A percentile compares a stretch with the other conserved stretches of the same genome.
phyloP scores from a whole-genome alignment of 805 yeast species.

The Candida nanaspora region DNA sequence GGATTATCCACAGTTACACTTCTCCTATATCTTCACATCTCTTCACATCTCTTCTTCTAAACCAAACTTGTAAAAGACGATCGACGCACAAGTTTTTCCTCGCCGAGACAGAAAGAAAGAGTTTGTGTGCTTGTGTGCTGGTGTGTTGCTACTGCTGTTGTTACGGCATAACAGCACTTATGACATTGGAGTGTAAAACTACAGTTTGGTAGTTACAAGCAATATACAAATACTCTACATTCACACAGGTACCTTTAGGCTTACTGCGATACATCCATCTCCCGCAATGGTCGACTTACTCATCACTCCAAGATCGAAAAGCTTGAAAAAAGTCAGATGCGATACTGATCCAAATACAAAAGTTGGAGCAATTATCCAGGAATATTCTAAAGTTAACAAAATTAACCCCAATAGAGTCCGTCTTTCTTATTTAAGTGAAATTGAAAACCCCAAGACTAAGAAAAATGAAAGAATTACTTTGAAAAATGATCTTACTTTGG shows the following conservation, averaged over 20 bases:
- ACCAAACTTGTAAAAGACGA: too few relatives aligned
- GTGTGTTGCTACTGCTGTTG: too few relatives aligned
- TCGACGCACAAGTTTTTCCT: too few relatives aligned
- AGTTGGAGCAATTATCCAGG: constrained; percentile 30
- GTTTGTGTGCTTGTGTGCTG: too few relatives aligned
- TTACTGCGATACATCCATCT: background rate
- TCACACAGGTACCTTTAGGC: background rate
- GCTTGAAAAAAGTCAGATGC: constrained; percentile 41
- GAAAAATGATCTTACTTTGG: constrained; percentile 36
- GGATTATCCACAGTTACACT: too few relatives aligned
- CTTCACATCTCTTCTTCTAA: too few relatives aligned
- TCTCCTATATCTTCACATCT: too few relatives aligned
- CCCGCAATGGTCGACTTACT: constrained; percentile 38
- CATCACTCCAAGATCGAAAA: constrained; percentile 56
- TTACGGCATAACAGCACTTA: too few relatives aligned
- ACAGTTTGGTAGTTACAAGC: too few relatives aligned
- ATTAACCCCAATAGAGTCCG: constrained; percentile 47
- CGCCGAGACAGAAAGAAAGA: too few relatives aligned
- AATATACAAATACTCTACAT: too few relatives aligned
- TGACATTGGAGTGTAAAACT: too few relatives aligned
- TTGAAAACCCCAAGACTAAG: constrained; percentile 20
- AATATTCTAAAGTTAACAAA: constrained; percentile 32
- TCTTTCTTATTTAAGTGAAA: constrained; percentile 33
- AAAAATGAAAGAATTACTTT: constrained; percentile 35
- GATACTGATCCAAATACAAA: constrained; percentile 29